Conservation (phyloP, 208 protist species). For the Leishmania martiniquensis region DNA sequence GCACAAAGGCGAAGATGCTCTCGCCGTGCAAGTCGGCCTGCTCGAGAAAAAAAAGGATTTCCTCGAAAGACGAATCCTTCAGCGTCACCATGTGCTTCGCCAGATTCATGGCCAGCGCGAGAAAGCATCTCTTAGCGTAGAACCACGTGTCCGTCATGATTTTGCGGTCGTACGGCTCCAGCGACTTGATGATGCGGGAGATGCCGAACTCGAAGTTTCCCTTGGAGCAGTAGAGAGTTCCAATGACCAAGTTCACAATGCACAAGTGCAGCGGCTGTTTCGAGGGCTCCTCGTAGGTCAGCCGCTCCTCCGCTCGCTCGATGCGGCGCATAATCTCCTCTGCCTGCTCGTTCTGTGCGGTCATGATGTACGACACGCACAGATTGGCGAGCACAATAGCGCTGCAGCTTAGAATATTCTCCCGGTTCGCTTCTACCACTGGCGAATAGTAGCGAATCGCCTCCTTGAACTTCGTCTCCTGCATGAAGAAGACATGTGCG, state of each 20-base stretch:
- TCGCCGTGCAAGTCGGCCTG: constrained; percentile 93
- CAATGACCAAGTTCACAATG: constrained; percentile 99
- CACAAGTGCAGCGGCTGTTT: constrained; percentile 96
- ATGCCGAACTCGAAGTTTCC: constrained; percentile 98
- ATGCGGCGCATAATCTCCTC: constrained; percentile 97
- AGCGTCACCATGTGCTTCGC: constrained; percentile 98
- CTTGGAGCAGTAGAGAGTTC: constrained; percentile 98
- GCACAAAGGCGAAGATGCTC: constrained; percentile 89
- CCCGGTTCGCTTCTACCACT: constrained; percentile 93
- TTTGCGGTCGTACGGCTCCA: constrained; percentile 97
- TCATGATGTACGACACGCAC: constrained; percentile 98
- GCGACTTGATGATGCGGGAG: constrained; percentile 96
- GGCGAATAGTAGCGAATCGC: constrained; percentile 97
- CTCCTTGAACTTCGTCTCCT: constrained; percentile 96
- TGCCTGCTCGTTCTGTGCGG: constrained; percentile 95
- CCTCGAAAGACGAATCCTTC: constrained; percentile 92
- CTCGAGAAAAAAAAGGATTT: constrained; percentile 96
- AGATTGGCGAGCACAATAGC: constrained; percentile 97
- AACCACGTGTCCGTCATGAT: constrained; percentile 98
- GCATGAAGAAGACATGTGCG: constrained; percentile 98
- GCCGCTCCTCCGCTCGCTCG: constrained; percentile 96
- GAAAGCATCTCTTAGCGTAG: constrained; percentile 97
- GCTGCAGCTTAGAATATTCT: constrained; percentile 94
- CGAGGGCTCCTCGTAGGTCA: constrained; percentile 81
- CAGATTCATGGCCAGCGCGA: constrained; percentile 94